Percentiles rank a stretch among this genome's conserved stretches.
Evolutionary conservation across 108 stramenopile species (phyloP).

Genomic region (Pseudonitzschia pungens): DNA sequence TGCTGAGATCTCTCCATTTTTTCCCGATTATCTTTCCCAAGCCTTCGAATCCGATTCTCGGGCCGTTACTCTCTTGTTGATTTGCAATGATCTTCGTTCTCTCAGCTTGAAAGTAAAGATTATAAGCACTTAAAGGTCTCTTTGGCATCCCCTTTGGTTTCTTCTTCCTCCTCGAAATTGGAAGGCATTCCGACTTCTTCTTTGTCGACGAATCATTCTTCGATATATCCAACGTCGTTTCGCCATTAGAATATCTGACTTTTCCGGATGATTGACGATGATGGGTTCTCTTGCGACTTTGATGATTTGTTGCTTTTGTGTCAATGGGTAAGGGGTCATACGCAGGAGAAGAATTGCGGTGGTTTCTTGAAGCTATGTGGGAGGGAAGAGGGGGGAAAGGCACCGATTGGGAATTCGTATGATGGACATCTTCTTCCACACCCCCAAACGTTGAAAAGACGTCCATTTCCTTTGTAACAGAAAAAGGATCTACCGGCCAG

Average conservation of each 20-base stretch:
- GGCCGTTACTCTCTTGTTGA: constrained; percentile 13
- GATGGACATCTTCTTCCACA: neutral
- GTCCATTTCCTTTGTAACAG: neutral
- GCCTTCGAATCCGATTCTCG: constrained; percentile 37
- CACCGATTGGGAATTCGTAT: neutral
- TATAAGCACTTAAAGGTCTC: constrained; percentile 39
- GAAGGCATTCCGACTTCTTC: constrained; percentile 3
- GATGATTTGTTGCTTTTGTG: no score
- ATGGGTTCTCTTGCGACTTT: neutral
- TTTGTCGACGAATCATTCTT: neutral
- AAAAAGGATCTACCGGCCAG: constrained; percentile 11
- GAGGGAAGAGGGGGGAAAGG: neutral
- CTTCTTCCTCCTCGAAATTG: constrained; percentile 14
- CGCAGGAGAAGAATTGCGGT: neutral
- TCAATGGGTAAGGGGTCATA: no score
- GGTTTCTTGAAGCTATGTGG: neutral
- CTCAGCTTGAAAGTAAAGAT: constrained; percentile 35
- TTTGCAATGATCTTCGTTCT: constrained; percentile 24
- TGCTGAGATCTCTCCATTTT: constrained; percentile 41
- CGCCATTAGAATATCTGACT: no score
- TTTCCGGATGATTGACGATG: neutral
- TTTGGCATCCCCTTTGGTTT: constrained; percentile 41
- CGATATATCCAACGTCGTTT: neutral
- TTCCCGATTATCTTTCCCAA: constrained; percentile 48
- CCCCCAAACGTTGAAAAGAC: constrained; percentile 1